Evolutionary conservation across 345 rosid species (phyloP), one percentile per base, ranked within the genome.

Genomic region (Eutrema yunnanense): DNA sequence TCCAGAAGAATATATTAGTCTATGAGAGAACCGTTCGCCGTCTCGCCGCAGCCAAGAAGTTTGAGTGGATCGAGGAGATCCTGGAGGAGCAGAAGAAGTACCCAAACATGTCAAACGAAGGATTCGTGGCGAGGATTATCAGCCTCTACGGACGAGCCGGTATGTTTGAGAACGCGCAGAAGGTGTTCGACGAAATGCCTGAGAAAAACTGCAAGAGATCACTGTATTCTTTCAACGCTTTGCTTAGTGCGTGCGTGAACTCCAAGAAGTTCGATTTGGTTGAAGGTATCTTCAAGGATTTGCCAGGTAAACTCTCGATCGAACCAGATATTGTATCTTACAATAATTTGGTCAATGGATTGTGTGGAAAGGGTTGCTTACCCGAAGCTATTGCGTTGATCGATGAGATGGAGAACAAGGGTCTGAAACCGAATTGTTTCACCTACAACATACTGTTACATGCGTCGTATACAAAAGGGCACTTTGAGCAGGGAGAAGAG

Each of bases 161-260:
- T 36, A 86, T 92, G 96, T 78, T 72, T 46, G 88, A 89, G 44
- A 62, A 86, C 38, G 96, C 92, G 4, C 81, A 75, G 75, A 84
- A 84, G 67, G 60, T 88, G 93, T 87, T 91, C 85, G 93, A 87
- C 64, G 90, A 87, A 87, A 87, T 89, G 93, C 82, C 85, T 2
- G 77, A 74, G 1, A 22, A 82, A 7, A 83, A 82, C 40, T 84
- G 91, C 61, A 68, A 73, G 8, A 86, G 84, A 46, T 81, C 89
- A 3, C 82, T 84, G 6, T 62, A 81, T 73, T 86, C 97, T 9
- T 84, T 85, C 76, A 92, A 89, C 51, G 82, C 88, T 0, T 77
- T 92, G 10, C 54, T 88, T 16, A 83, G 81, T 9, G 94, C 92
- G 1, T 86, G 79, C 61, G 80, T 86, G 38, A 81, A 83, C 62